Conservation (phyloP, 2,329 filamentous ascomycete genomes). For the Aureobasidium vineae region DNA sequence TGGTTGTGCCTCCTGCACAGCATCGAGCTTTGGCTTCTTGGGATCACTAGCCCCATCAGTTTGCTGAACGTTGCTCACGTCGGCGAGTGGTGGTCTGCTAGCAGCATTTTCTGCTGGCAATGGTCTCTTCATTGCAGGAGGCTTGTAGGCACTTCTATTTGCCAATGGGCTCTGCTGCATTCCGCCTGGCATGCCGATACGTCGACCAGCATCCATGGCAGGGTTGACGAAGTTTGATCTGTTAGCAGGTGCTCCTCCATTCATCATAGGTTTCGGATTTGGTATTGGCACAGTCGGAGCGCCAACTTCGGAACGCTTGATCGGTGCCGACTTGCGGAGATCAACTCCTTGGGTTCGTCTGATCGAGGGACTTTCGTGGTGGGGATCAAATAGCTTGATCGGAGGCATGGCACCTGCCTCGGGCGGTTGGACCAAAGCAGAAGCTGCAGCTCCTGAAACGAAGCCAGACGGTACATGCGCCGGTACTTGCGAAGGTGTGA, state of each 20-base stretch:
- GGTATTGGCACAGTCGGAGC: constrained; percentile 16
- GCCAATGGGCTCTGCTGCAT: constrained; percentile 45
- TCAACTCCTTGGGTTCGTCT: constrained; percentile 86
- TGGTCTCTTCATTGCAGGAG: constrained; percentile 43
- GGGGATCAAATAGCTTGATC: constrained; percentile 48
- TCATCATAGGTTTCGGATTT: background rate
- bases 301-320: constrained; percentile 52
- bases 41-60: constrained; percentile 40
- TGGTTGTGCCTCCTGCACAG: background rate
- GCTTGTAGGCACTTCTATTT: constrained; percentile 48
- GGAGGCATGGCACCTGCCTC: constrained; percentile 34
- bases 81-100: constrained; percentile 41
- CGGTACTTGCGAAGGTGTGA: constrained; percentile 30
- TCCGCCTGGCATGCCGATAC: constrained; percentile 51
- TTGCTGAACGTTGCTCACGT: constrained; percentile 48
- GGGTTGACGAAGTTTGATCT: constrained; percentile 51
- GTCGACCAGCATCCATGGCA: constrained; percentile 46
- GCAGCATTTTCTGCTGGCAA: constrained; percentile 32
- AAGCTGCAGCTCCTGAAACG: constrained; percentile 47
- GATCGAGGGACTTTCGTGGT: constrained; percentile 67
- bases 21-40: constrained; percentile 45
- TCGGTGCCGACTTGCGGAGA: constrained; percentile 71
- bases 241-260: background rate
- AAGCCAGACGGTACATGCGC: constrained; percentile 45
- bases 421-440: constrained; percentile 40